Evolutionary conservation across 805 yeast genomes (phyloP).

Genomic region (Yarrowia divulgata): DNA sequence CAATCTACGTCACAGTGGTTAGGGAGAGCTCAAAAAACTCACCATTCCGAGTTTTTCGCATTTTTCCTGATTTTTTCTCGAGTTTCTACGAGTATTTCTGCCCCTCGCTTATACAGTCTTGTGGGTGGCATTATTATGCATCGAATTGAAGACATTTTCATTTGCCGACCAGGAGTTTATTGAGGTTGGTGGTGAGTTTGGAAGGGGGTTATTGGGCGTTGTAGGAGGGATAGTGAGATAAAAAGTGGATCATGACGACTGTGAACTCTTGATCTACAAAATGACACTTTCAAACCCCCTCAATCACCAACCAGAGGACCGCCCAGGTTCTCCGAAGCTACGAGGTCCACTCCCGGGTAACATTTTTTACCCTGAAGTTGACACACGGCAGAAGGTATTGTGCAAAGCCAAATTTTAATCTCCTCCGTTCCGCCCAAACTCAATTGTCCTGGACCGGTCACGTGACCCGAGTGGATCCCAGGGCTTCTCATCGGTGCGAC

Average conservation of each 20-base stretch:
- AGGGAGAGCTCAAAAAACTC: too few species aligned
- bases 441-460: slow-evolving; percentile 27
- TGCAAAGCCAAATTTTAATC: slow-evolving; percentile 19
- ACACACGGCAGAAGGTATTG: slow-evolving; percentile 15
- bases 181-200: too few species aligned
- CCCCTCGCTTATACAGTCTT: slow-evolving; percentile 10
- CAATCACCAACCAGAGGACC: background rate
- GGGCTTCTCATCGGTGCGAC: background rate
- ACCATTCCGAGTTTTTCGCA: too few species aligned
- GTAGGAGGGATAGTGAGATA: background rate
- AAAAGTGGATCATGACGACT: background rate
- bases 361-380: slow-evolving; percentile 15
- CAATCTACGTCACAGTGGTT: too few species aligned
- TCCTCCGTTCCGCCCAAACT: slow-evolving; percentile 11
- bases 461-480: slow-evolving; percentile 8
- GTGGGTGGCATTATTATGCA: slow-evolving; percentile 14
- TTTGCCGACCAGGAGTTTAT: slow-evolving; percentile 25
- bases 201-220: too few species aligned
- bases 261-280: background rate
- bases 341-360: slow-evolving; percentile 9
- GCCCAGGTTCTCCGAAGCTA: background rate
- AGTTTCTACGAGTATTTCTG: background rate
- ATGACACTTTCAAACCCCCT: background rate
- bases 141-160: slow-evolving; percentile 34
- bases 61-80: background rate